Evolutionary conservation across 352 stramenopile species (phyloP).

Genomic region (Phytopythium ostracodes): DNA sequence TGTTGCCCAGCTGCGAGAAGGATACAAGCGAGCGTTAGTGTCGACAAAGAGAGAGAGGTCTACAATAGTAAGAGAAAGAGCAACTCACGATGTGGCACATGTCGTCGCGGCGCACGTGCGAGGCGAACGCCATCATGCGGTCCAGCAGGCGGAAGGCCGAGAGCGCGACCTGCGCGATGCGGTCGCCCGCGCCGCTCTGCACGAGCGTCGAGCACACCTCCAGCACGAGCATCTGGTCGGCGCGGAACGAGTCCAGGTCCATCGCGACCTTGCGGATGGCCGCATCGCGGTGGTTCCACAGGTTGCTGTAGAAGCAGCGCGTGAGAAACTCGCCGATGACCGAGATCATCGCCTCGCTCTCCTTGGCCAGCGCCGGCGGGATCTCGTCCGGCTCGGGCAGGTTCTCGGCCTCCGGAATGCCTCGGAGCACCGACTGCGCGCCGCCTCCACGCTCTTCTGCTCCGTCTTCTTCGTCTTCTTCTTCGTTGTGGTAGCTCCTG

Average conservation of each 20-base stretch:
- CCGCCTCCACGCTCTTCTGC: constrained; percentile 6
- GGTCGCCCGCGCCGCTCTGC: constrained; percentile 66
- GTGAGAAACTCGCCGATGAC: constrained; percentile 78
- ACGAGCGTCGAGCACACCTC: constrained; percentile 64
- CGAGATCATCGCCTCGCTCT: constrained; percentile 71
- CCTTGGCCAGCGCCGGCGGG: constrained; percentile 55
- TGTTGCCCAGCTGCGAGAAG: constrained; percentile 61
- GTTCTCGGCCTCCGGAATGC: constrained; percentile 64
- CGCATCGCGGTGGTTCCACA: constrained; percentile 83
- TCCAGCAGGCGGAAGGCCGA: constrained; percentile 71
- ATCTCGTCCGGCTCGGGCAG: constrained; percentile 73
- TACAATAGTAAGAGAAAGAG: neutral
- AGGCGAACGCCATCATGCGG: constrained; percentile 45
- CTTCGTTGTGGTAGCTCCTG: constrained; percentile 13
- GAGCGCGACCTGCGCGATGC: constrained; percentile 70
- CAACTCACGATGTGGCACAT: constrained; percentile 65
- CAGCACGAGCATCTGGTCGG: constrained; percentile 42
- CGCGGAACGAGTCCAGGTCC: constrained; percentile 53
- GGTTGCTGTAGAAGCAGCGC: constrained; percentile 82
- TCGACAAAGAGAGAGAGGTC: neutral
- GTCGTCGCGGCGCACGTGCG: constrained; percentile 45
- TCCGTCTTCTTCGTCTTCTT: constrained; percentile 20
- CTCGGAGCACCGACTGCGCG: constrained; percentile 50
- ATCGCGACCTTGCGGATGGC: constrained; percentile 84
- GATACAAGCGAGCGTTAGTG: constrained; percentile 4